These are phyloP conservation scores for Starmerella scarabaei DNA, from an alignment of 805 yeast genomes.

Conservation along the genomic window DNA sequence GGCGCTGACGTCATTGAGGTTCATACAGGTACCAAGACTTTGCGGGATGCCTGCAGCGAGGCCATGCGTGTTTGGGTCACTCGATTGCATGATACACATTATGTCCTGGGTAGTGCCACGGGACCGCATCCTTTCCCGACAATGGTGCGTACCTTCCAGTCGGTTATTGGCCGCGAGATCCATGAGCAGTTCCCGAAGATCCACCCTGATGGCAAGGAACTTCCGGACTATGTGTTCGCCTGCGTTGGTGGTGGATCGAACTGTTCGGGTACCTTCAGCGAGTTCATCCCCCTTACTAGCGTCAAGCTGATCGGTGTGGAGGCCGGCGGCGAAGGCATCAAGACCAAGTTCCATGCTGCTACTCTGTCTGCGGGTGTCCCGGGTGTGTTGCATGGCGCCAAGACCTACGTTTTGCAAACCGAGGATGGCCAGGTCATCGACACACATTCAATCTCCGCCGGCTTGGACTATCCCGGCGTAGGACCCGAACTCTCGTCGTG, in stretches of 20 bases:
- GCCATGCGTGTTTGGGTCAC: slow-evolving; percentile 96
- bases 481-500: slow-evolving; percentile 96
- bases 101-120: slow-evolving; percentile 94
- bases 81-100: slow-evolving; percentile 72
- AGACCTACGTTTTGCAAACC: slow-evolving; percentile 83
- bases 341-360: slow-evolving; percentile 82
- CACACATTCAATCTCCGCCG: slow-evolving; percentile 97
- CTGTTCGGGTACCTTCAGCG: slow-evolving; percentile 89
- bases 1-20: slow-evolving; percentile 95
- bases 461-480: slow-evolving; percentile 97
- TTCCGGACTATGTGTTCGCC: slow-evolving; percentile 91
- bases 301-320: slow-evolving; percentile 88
- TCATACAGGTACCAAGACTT: slow-evolving; percentile 84
- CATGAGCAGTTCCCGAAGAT: slow-evolving; percentile 74
- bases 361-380: slow-evolving; percentile 89
- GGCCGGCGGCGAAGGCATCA: slow-evolving; percentile 97
- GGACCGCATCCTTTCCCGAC: slow-evolving; percentile 99
- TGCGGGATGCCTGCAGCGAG: slow-evolving; percentile 96
- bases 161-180: slow-evolving; percentile 90
- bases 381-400: slow-evolving; percentile 98
- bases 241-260: slow-evolving; percentile 99
- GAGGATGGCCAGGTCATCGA: slow-evolving; percentile 92
- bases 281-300: slow-evolving; percentile 67
- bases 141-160: slow-evolving; percentile 94
- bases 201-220: slow-evolving; percentile 49